Evolutionary conservation across 805 yeast species (phyloP).

Genomic region (Teunomyces lycoperdinae): DNA sequence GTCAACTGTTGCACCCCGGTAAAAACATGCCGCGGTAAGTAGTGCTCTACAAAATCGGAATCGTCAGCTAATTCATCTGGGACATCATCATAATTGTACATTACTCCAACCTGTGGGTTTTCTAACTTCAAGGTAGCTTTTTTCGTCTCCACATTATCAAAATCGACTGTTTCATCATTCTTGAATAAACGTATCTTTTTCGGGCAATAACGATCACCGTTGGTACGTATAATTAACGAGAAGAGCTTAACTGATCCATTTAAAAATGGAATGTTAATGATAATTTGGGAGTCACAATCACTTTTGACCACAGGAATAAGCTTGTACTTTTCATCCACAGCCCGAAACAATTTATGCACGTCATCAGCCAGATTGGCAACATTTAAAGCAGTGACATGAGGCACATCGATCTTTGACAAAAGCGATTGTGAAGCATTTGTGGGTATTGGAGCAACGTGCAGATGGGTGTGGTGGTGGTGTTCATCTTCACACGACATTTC

Average conservation of each 20-base stretch:
- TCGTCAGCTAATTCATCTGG: conserved; percentile 32
- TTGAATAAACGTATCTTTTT: conserved; percentile 66
- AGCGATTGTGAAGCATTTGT: conserved; percentile 72
- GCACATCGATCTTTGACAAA: conserved; percentile 55
- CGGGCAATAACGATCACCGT: conserved; percentile 66
- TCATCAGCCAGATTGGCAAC: conserved; percentile 52
- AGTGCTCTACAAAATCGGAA: conserved; percentile 74
- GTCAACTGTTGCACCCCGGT: conserved; percentile 68
- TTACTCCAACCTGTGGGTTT: conserved; percentile 64
- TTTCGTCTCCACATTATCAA: conserved; percentile 52
- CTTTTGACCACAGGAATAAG: conserved; percentile 50
- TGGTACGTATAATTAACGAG: conserved; percentile 67
- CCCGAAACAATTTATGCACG: conserved; percentile 50
- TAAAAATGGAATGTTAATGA: conserved; percentile 72
- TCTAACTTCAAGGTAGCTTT: conserved; percentile 51
- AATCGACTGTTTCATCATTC: conserved; percentile 69
- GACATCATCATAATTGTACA: conserved; percentile 37
- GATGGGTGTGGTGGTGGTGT: conserved; percentile 24
- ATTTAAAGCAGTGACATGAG: conserved; percentile 63
- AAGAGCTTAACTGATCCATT: conserved; percentile 70
- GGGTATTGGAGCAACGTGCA: conserved; percentile 61
- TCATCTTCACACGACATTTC: conserved; percentile 21
- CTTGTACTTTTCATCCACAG: conserved; percentile 47
- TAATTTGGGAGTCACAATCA: conserved; percentile 80
- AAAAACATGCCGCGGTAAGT: conserved; percentile 70